Percentiles rank a stretch among this genome's conserved stretches.
Evolutionary conservation across 2,329 filamentous ascomycete genomes (phyloP).

Genomic region (Xylariaceae sp.): DNA sequence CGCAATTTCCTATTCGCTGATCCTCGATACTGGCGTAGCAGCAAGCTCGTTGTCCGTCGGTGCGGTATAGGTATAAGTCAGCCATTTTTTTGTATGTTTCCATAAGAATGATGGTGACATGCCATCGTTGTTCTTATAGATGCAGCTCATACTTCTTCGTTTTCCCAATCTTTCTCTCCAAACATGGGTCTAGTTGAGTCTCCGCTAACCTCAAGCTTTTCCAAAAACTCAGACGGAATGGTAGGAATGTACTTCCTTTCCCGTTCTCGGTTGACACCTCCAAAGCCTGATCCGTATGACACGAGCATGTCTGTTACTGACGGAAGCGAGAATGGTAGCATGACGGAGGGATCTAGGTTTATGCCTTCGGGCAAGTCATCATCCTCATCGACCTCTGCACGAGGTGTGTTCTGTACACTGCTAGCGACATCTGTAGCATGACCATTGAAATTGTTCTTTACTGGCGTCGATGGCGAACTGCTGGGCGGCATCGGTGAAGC

Average conservation of each 20-base stretch:
- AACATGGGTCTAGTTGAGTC: conserved; percentile 53
- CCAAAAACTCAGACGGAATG: conserved; percentile 87
- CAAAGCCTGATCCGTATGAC: conserved; percentile 90
- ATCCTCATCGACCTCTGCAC: conserved; percentile 52
- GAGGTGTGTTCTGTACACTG: conserved; percentile 39
- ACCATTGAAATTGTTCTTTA: conserved; percentile 37
- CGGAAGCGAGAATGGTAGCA: conserved; percentile 91
- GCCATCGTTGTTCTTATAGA: conserved; percentile 1
- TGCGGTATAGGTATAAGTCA: too few relatives aligned
- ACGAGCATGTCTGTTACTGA: conserved; percentile 97
- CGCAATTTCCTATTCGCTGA: too few relatives aligned
- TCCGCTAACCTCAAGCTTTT: conserved; percentile 69
- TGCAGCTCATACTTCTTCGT: conserved; percentile 48
- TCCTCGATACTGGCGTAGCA: too few relatives aligned
- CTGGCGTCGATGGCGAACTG: conserved; percentile 34
- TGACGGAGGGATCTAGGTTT: conserved; percentile 82
- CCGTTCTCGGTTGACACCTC: conserved; percentile 83
- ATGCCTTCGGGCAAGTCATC: conserved; percentile 70
- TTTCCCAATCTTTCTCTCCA: conserved; percentile 63
- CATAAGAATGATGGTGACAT: too few relatives aligned
- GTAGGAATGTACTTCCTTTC: conserved; percentile 95
- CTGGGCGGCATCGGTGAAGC: conserved; percentile 37
- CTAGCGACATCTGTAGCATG: conserved; percentile 41
- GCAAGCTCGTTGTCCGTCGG: too few relatives aligned
- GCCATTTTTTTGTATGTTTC: too few relatives aligned